These are phyloP conservation scores for Dactylellina drechsleri DNA, from an alignment of 2,329 filamentous ascomycete species.

Conservation along the genomic window DNA sequence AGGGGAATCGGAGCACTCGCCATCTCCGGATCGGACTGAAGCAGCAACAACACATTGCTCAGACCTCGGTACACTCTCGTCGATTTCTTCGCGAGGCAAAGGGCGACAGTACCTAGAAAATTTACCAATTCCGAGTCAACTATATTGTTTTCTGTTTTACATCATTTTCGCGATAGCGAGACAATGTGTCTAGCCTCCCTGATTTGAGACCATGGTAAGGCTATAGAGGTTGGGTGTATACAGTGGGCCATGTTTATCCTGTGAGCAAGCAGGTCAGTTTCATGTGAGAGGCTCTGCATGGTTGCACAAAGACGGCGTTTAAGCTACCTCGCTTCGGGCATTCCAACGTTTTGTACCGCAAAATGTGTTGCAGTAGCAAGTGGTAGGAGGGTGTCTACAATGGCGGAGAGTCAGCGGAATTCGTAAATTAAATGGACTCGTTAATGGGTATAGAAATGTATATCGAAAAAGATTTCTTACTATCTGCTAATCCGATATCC, in stretches of 20 bases:
- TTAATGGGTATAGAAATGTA: neutral
- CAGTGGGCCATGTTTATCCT: slow-evolving; percentile 52
- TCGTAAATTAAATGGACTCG: neutral
- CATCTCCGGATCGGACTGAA: slow-evolving; percentile 80
- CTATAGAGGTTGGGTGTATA: slow-evolving; percentile 11
- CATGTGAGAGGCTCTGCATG: slow-evolving; percentile 2
- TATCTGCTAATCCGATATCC: slow-evolving; percentile 65
- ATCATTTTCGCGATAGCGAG: too few relatives aligned
- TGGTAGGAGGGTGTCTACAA: slow-evolving; percentile 72
- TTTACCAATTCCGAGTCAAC: neutral
- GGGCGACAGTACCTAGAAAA: slow-evolving; percentile 68
- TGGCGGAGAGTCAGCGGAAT: neutral
- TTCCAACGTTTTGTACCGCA: slow-evolving; percentile 89
- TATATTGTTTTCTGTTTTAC: too few relatives aligned
- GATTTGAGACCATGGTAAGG: too few relatives aligned
- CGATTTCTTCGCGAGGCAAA: slow-evolving; percentile 83
- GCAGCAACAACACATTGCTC: slow-evolving; percentile 79
- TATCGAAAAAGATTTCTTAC: slow-evolving; percentile 13
- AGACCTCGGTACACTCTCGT: slow-evolving; percentile 85
- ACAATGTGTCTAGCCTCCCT: too few relatives aligned
- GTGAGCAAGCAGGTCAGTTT: slow-evolving; percentile 7
- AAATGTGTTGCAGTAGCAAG: slow-evolving; percentile 87
- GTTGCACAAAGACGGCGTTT: slow-evolving; percentile 45
- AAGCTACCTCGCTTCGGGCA: slow-evolving; percentile 88
- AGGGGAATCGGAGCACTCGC: slow-evolving; percentile 83